Conservation (phyloP, 306 rosid genomes). For the Parietaria judaica region DNA sequence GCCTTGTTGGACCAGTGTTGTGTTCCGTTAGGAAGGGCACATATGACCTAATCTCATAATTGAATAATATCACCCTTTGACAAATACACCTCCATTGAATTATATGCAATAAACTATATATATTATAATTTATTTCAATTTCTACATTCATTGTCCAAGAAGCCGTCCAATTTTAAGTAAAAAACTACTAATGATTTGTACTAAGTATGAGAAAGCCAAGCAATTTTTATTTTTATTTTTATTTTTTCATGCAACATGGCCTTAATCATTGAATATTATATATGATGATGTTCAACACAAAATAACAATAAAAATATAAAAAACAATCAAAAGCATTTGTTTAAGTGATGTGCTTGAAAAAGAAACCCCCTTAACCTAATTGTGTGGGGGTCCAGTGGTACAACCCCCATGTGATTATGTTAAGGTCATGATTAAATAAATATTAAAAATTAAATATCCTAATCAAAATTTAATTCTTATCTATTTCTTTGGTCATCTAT, state of each 20-base stretch:
- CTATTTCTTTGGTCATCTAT: slow-evolving; percentile 27
- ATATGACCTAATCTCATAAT: slow-evolving; percentile 3
- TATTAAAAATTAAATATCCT: slow-evolving; percentile 11
- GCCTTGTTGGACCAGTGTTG: slow-evolving; percentile 11
- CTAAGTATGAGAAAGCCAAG: slow-evolving; percentile 21
- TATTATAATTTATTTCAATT: no score
- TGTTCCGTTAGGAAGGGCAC: slow-evolving; percentile 5
- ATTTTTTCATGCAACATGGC: slow-evolving; percentile 40
- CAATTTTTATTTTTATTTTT: slow-evolving; percentile 16
- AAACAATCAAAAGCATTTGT: not conserved
- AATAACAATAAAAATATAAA: slow-evolving; percentile 2
- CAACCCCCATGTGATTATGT: slow-evolving; percentile 75
- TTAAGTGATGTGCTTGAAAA: slow-evolving; percentile 32
- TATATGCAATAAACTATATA: not conserved
- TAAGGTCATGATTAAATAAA: slow-evolving; percentile 20
- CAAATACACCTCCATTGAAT: not conserved
- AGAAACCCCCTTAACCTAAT: slow-evolving; percentile 34
- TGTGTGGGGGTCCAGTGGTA: slow-evolving; percentile 29
- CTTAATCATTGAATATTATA: slow-evolving; percentile 38
- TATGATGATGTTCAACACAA: slow-evolving; percentile 15
- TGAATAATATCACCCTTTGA: slow-evolving; percentile 5
- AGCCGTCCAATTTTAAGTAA: slow-evolving; percentile 21
- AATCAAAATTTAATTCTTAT: slow-evolving; percentile 21
- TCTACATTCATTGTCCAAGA: slow-evolving; percentile 25
- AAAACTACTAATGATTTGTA: slow-evolving; percentile 22